phyloP scores from a whole-genome alignment of 1,284 basidiomycete genomes.

The Coniferiporia sulphurascens region DNA sequence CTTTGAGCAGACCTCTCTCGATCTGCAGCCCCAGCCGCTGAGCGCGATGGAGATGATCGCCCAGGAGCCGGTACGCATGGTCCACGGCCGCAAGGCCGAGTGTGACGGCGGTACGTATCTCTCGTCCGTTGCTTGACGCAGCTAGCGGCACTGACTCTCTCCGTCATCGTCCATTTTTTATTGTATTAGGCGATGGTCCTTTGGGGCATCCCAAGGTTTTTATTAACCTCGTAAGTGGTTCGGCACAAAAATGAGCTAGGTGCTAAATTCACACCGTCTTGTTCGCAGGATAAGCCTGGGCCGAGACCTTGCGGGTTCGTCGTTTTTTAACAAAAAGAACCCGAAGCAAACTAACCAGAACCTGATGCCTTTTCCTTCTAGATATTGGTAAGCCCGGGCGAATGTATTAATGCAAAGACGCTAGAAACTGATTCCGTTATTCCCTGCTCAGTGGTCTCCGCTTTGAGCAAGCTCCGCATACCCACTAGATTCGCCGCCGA shows the following conservation, averaged over 20 bases:
- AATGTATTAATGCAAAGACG: background rate
- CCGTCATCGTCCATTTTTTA: slow-evolving; percentile 8
- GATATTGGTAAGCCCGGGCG: slow-evolving; percentile 71
- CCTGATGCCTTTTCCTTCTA: slow-evolving; percentile 24
- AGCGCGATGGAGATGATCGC: slow-evolving; percentile 89
- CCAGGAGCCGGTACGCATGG: slow-evolving; percentile 80
- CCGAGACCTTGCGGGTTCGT: slow-evolving; percentile 76
- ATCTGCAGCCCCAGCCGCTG: slow-evolving; percentile 84
- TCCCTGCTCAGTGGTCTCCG: slow-evolving; percentile 64
- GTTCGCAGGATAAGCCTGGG: slow-evolving; percentile 64
- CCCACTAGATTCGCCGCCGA: slow-evolving; percentile 27
- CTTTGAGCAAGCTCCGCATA: slow-evolving; percentile 62
- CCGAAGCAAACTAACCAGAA: background rate
- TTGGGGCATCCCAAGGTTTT: slow-evolving; percentile 96
- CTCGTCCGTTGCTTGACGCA: background rate
- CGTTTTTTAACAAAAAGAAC: background rate
- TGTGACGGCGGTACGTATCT: slow-evolving; percentile 86
- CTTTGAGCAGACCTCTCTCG: slow-evolving; percentile 88
- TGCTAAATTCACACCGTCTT: slow-evolving; percentile 15
- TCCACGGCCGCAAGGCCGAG: slow-evolving; percentile 76
- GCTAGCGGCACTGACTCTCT: background rate
- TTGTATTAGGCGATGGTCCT: slow-evolving; percentile 77
- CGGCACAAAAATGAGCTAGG: slow-evolving; percentile 5
- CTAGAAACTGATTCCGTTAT: background rate
- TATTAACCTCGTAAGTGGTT: slow-evolving; percentile 80